Evolutionary conservation across 805 yeast genomes (phyloP).

Genomic region (Yarrowia sp.): DNA sequence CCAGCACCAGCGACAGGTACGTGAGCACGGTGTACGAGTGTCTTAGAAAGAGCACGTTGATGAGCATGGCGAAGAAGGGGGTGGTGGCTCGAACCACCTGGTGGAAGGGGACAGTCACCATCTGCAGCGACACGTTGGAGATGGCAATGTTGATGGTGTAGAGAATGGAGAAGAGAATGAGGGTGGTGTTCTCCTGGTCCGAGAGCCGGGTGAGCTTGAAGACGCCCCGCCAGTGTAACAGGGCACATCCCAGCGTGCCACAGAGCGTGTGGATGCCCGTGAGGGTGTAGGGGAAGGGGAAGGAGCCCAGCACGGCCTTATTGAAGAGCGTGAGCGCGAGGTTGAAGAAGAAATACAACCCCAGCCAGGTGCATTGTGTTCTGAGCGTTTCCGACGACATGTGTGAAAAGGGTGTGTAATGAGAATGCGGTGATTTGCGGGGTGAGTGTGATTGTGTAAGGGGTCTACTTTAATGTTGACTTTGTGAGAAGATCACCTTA

Average conservation of each 20-base stretch:
- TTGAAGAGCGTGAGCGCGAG: constrained; percentile 47
- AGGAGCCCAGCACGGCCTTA: constrained; percentile 47
- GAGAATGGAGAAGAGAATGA: constrained; percentile 45
- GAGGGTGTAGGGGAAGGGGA: constrained; percentile 47
- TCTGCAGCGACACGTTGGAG: constrained; percentile 46
- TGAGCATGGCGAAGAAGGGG: constrained; percentile 46
- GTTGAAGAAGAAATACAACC: constrained; percentile 46
- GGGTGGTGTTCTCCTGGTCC: constrained; percentile 44
- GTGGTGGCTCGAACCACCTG: constrained; percentile 48
- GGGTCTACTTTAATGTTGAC: not conserved
- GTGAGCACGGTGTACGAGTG: constrained; percentile 45
- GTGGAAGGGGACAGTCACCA: constrained; percentile 47
- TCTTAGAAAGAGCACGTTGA: constrained; percentile 45
- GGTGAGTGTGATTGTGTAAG: not conserved
- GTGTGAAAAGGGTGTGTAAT: not conserved
- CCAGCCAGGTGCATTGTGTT: constrained; percentile 44
- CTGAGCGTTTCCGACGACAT: constrained; percentile 12
- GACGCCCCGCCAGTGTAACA: constrained; percentile 43
- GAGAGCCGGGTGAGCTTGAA: constrained; percentile 44
- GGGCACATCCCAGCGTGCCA: constrained; percentile 45
- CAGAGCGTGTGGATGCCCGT: constrained; percentile 46
- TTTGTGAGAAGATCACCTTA: no score
- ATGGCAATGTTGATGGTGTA: constrained; percentile 48
- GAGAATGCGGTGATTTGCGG: no score
- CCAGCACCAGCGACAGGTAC: constrained; percentile 45